Evolutionary conservation across 306 rosid species (phyloP).

Genomic region (Adenanthera pavonina): DNA sequence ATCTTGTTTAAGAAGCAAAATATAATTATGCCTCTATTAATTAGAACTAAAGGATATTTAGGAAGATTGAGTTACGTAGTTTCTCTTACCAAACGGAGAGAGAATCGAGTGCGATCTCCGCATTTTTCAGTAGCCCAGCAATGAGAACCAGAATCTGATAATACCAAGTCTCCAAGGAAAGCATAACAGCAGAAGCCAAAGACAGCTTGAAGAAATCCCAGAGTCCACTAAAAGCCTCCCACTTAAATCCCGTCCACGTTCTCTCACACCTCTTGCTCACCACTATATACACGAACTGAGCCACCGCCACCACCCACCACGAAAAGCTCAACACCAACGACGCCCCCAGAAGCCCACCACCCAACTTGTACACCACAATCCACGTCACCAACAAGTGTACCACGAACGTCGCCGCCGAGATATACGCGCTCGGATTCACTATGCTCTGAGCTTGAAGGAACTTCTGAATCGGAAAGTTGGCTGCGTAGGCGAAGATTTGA

Average conservation of each 20-base stretch:
- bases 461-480: slow-evolving; percentile 61
- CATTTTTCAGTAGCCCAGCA: slow-evolving; percentile 54
- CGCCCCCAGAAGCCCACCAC: slow-evolving; percentile 53
- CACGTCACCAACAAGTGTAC: slow-evolving; percentile 48
- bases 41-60: too few species aligned
- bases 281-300: slow-evolving; percentile 52
- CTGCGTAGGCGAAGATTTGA: slow-evolving; percentile 62
- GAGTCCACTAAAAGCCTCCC: slow-evolving; percentile 53
- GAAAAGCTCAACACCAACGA: slow-evolving; percentile 52
- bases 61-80: too few species aligned
- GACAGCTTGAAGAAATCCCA: slow-evolving; percentile 55
- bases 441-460: slow-evolving; percentile 70
- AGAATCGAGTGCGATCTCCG: slow-evolving; percentile 60
- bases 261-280: slow-evolving; percentile 37
- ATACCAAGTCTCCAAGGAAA: slow-evolving; percentile 64
- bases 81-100: slow-evolving; percentile 59
- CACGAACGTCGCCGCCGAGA: slow-evolving; percentile 41
- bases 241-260: slow-evolving; percentile 59
- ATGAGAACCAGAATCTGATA: slow-evolving; percentile 54
- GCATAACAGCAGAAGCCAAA: slow-evolving; percentile 59
- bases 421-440: slow-evolving; percentile 53
- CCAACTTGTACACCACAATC: slow-evolving; percentile 46
- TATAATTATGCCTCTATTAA: too few species aligned
- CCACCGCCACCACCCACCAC: slow-evolving; percentile 64
- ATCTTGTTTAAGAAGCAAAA: too few species aligned